Evolutionary conservation across 805 yeast genomes (phyloP), one percentile per base, ranked within the genome.

Genomic region (Saturnispora ahearnii): DNA sequence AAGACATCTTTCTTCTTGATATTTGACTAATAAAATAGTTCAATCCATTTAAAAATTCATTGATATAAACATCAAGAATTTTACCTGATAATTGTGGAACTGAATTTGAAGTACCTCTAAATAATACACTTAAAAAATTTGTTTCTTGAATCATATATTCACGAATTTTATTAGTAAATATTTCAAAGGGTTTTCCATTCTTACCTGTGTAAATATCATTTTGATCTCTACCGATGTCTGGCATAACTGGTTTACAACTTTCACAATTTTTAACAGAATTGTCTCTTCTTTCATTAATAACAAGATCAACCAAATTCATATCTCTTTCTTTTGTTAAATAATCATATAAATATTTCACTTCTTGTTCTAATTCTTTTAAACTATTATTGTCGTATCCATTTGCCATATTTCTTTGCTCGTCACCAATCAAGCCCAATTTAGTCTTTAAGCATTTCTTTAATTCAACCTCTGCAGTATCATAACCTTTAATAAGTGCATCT

Each of bases 401-500:
- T 5, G 44, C 45, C 21, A 30, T 26, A n/a, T 44, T 21, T 34
- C 48, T 36, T 24, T 50, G 46, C 13, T 37, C 42, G 10, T 47
- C 24, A 40, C 53, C 46, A 55, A 63, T 42, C 68, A 70, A 26
- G 59, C 60, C 48, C 22, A 79, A 53, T n/a, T 71, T 60, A n/a
- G 66, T 61, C 26, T 70, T 69, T 54, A 84, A 77, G 57, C 75
- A 75, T 6, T 65, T 61, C 51, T 74, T 73, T 40, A 87, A 59
- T 41, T 75, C 74, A 43, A 72, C 59, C 53, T 84, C 88, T 36
- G 85, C 77, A 51, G 73, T 74, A 40, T 71, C 71, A 13, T 86
- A 75, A 4, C 81, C 66, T 32, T 72, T 73, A 28, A 76, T 76
- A 36, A 86, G 69, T 59, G 80, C 81, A 31, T 78, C 76, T 41